Conservation (phyloP, 371 early-diverging fungal genomes). For the Syncephalastrum racemosum region DNA sequence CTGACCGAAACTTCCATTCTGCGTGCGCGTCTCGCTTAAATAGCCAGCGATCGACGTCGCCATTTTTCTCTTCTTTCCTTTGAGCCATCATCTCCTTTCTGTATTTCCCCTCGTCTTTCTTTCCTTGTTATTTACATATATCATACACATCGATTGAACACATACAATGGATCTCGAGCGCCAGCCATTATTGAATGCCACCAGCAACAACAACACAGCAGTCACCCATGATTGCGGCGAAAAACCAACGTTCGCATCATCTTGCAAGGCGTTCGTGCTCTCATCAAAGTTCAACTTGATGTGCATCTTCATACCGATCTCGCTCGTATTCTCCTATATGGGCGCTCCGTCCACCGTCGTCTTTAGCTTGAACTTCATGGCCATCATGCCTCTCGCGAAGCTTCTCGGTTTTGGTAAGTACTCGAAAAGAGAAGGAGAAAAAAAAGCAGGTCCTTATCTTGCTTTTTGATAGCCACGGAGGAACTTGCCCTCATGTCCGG, state of each 20-base stretch:
- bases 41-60: too few species aligned
- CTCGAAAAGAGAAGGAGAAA: background rate
- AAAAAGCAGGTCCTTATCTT: background rate
- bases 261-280: constrained; percentile 26
- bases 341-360: constrained; percentile 60
- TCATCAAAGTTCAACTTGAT: constrained; percentile 67
- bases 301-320: constrained; percentile 77
- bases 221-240: background rate
- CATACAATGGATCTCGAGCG: too few species aligned
- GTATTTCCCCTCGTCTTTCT: too few species aligned
- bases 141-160: too few species aligned
- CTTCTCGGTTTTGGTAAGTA: constrained; percentile 48
- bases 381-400: constrained; percentile 91
- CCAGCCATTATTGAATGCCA: too few species aligned
- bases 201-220: too few species aligned
- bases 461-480: constrained; percentile 35
- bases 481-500: constrained; percentile 48
- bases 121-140: too few species aligned
- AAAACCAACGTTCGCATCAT: constrained; percentile 29
- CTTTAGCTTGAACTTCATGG: constrained; percentile 87
- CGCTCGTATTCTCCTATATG: constrained; percentile 58
- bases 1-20: too few species aligned
- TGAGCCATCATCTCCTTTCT: too few species aligned
- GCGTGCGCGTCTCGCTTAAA: too few species aligned
- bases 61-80: too few species aligned